Evolutionary conservation across 2,329 filamentous ascomycete species (phyloP).

Genomic region (Pestalotiopsis sp.): DNA sequence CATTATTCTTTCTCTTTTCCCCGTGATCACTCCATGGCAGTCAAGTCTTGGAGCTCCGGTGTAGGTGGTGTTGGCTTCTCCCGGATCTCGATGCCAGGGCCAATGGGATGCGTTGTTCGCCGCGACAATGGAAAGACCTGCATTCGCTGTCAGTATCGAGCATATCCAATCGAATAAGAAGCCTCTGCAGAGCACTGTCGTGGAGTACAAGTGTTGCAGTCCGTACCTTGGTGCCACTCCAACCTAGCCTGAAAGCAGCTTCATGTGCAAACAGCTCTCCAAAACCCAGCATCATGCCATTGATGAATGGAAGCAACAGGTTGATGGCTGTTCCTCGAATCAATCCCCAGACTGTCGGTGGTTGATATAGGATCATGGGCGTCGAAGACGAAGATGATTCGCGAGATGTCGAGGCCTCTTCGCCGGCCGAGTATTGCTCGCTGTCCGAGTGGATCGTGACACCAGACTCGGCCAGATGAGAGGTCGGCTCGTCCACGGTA

Average conservation of each 20-base stretch:
- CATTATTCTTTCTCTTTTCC: background rate
- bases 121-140: conserved; percentile 63
- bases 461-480: conserved; percentile 70
- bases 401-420: conserved; percentile 63
- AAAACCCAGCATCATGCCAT: conserved; percentile 97
- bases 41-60: conserved; percentile 64
- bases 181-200: too few species aligned
- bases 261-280: conserved; percentile 97
- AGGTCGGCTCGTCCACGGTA: conserved; percentile 47
- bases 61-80: conserved; percentile 64
- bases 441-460: conserved; percentile 82
- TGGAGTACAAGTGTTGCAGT: background rate
- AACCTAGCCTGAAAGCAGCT: conserved; percentile 88
- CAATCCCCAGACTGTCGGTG: conserved; percentile 84
- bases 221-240: conserved; percentile 89
- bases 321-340: conserved; percentile 92
- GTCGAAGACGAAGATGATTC: conserved; percentile 61
- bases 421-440: conserved; percentile 75
- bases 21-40: conserved; percentile 65
- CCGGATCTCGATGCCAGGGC: conserved; percentile 81
- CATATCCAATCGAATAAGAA: background rate
- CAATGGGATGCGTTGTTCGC: conserved; percentile 67
- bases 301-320: conserved; percentile 91
- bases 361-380: conserved; percentile 82
- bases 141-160: conserved; percentile 14